These are phyloP conservation scores for Wickerhamiella sorbophila DNA, from an alignment of 805 yeast genomes.

Conservation along the genomic window DNA sequence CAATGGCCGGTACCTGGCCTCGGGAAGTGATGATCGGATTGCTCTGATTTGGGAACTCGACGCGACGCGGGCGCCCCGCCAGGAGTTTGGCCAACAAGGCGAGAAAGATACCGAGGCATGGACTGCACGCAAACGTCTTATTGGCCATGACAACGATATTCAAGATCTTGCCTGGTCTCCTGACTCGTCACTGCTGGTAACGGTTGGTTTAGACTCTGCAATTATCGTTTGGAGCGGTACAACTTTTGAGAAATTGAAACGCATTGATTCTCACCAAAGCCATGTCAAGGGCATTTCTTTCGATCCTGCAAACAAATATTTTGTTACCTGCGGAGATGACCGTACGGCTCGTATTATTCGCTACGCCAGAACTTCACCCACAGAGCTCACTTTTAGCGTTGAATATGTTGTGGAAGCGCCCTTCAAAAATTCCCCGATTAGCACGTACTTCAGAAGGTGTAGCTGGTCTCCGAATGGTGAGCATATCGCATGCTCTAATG, in stretches of 20 bases:
- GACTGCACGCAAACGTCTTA: conserved; percentile 83
- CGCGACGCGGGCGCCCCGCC: conserved; percentile 41
- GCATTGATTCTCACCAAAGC: conserved; percentile 86
- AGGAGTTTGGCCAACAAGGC: conserved; percentile 42
- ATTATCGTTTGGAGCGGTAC: conserved; percentile 88
- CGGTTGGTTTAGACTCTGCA: conserved; percentile 88
- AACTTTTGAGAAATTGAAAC: conserved; percentile 76
- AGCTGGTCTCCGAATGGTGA: conserved; percentile 73
- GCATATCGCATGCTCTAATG: conserved; percentile 53
- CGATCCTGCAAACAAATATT: conserved; percentile 96
- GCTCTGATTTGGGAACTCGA: conserved; percentile 88
- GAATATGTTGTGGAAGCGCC: conserved; percentile 78
- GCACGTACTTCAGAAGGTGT: conserved; percentile 67
- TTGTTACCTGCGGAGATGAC: conserved; percentile 95
- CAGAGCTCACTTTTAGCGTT: conserved; percentile 66
- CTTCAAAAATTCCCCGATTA: conserved; percentile 74
- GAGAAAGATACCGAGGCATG: conserved; percentile 77
- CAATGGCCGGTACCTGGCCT: conserved; percentile 76
- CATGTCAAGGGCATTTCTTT: conserved; percentile 94
- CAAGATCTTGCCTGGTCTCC: conserved; percentile 99
- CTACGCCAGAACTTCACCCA: conserved; percentile 54
- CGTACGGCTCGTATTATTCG: conserved; percentile 78
- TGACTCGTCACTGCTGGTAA: conserved; percentile 75
- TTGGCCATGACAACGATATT: conserved; percentile 94
- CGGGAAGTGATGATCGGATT: conserved; percentile 91